Evolutionary conservation across 306 rosid genomes (phyloP).

Genomic region (Morella rubra): DNA sequence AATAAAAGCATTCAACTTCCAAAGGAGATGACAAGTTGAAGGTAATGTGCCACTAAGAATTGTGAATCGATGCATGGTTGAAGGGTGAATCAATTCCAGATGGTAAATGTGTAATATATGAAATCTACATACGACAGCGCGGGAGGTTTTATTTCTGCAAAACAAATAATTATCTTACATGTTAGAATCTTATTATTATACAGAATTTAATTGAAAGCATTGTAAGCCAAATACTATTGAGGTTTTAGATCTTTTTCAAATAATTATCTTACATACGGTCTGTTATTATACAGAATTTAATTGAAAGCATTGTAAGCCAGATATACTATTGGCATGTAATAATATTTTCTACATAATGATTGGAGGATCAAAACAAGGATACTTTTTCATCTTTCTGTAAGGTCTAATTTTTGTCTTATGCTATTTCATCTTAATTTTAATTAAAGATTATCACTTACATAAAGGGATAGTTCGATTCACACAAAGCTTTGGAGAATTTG

Average conservation of each 20-base stretch:
- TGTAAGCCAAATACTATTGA: conserved; percentile 31
- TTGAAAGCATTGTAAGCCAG: conserved; percentile 30
- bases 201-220: conserved; percentile 11
- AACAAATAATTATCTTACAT: conserved; percentile 20
- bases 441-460: too few relatives aligned
- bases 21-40: conserved; percentile 67
- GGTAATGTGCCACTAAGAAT: conserved; percentile 15
- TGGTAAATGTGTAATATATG: conserved; percentile 21
- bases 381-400: too few relatives aligned
- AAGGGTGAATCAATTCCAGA: conserved; percentile 27
- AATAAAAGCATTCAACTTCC: conserved; percentile 97
- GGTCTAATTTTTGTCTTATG: too few relatives aligned
- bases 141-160: too few relatives aligned
- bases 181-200: conserved; percentile 18
- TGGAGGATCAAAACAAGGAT: not conserved
- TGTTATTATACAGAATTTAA: conserved; percentile 11
- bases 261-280: conserved; percentile 22
- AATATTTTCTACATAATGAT: not conserved
- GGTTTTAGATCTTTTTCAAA: too few relatives aligned
- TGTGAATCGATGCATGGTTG: conserved; percentile 6
- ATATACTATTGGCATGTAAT: conserved; percentile 14
- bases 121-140: conserved; percentile 45
- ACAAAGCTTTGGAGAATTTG: too few relatives aligned
- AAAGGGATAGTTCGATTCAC: too few relatives aligned
- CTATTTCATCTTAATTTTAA: too few relatives aligned